Base-by-base conservation (phyloP, 352 stramenopile species). In the Peronospora farinosa region DNA sequence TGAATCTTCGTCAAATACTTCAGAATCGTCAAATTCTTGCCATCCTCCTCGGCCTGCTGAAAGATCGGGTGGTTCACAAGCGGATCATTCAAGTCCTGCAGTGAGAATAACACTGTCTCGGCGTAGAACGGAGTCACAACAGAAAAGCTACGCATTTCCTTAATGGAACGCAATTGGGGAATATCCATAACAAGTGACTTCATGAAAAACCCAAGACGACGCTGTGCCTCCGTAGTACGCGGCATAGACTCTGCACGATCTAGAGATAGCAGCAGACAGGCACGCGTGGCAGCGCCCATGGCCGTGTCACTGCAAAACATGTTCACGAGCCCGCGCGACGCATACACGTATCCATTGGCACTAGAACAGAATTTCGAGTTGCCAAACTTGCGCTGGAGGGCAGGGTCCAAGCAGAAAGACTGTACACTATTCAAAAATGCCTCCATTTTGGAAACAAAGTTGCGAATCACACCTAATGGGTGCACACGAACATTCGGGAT, bases 391-490 rank as follows among this genome's bases (percentile, higher is more conserved):
- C 65, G 65, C 52, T 78, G 71, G 37, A 87, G 31, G 19, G 58
- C 66, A 11, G 72, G 76, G 44, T 87, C 79, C 23, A 74, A 51
- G 42, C 76, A 89, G 52, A 93, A 93, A 16, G 55, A 55, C 42
- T 85, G 78, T 2, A 93, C 56, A 3, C 56, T 60, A 32, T 71
- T 84, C 16, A 93, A 44, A 45, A 93, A 83, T 1, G 60, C 59
- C 31, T 92, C 82, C 79, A 88, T 92, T 67, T 92, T 91, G 35
- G 52, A 70, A n/a, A 92, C 82, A 72, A 92, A 92, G 72, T 91
- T 92, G 45, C 82, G 82, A 23, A 88, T 87, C 31, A 91, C 74
- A 45, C 82, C 82, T 51, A 92, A 80, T 16, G 80, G 82, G 54
- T 92, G 82, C 11, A 91, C 74, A 32, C 63, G 68, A 0, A 72